phyloP scores from a whole-genome alignment of 2,329 filamentous ascomycete genomes.

The Phialophora macrospora region DNA sequence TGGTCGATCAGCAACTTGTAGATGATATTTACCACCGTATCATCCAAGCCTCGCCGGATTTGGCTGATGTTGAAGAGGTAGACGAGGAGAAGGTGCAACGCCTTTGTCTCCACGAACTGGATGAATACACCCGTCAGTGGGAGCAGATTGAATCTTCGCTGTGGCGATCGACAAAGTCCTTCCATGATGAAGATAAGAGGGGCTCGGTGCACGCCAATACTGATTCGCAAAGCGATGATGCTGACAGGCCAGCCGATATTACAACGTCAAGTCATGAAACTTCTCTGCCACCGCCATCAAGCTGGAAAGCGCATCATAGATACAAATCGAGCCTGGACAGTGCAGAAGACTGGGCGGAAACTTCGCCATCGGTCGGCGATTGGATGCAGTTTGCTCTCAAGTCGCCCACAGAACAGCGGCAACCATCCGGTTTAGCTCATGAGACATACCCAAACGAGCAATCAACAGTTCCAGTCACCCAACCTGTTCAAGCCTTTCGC shows the following conservation, averaged over 20 bases:
- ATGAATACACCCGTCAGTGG: slow-evolving; percentile 34
- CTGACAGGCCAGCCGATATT: neutral
- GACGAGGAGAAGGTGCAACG: slow-evolving; percentile 60
- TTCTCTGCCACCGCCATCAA: slow-evolving; percentile 24
- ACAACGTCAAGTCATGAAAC: neutral
- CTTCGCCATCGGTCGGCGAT: slow-evolving; percentile 56
- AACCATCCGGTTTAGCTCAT: slow-evolving; percentile 26
- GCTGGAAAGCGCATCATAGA: slow-evolving; percentile 35
- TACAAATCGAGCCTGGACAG: slow-evolving; percentile 52
- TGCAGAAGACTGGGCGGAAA: slow-evolving; percentile 55
- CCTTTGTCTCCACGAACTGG: slow-evolving; percentile 59
- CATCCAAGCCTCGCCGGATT: slow-evolving; percentile 56
- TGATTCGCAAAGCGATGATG: neutral
- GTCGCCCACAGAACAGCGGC: slow-evolving; percentile 22
- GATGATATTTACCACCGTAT: slow-evolving; percentile 45
- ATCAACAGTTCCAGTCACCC: slow-evolving; percentile 5
- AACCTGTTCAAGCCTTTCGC: slow-evolving; percentile 1
- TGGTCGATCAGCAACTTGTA: slow-evolving; percentile 44
- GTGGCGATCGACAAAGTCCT: slow-evolving; percentile 15
- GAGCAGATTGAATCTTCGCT: slow-evolving; percentile 21
- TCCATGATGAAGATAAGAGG: slow-evolving; percentile 14
- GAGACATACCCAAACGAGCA: slow-evolving; percentile 16
- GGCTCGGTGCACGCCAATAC: neutral
- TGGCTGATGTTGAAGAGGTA: slow-evolving; percentile 60
- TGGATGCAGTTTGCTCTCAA: slow-evolving; percentile 53